phyloP scores from a whole-genome alignment of 2,329 filamentous ascomycete species.

The Cadophora gregata region DNA sequence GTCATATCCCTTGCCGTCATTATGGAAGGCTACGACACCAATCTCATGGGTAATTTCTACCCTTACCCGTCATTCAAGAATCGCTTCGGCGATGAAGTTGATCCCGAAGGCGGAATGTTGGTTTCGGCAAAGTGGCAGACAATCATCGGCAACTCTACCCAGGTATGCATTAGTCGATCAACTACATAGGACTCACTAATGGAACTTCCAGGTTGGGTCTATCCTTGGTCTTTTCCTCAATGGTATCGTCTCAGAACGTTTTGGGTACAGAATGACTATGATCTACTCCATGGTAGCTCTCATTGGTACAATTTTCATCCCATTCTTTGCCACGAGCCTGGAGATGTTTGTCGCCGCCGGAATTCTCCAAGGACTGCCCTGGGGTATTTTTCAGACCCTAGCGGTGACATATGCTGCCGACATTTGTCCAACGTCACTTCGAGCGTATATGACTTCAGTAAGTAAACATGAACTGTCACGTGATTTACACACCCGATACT shows the following conservation, averaged over 20 bases:
- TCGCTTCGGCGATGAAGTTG: constrained; percentile 12
- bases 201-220: background rate
- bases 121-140: constrained; percentile 15
- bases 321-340: constrained; percentile 3
- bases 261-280: constrained; percentile 16
- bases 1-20: constrained; percentile 84
- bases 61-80: constrained; percentile 16
- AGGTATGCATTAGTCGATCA: background rate
- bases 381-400: constrained; percentile 1
- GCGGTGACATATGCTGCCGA: constrained; percentile 7
- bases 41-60: constrained; percentile 18
- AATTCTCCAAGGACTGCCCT: background rate
- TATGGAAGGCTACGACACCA: constrained; percentile 67
- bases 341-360: constrained; percentile 4
- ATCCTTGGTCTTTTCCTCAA: constrained; percentile 17
- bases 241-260: constrained; percentile 7
- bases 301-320: constrained; percentile 6
- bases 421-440: constrained; percentile 5
- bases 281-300: constrained; percentile 13
- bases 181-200: background rate
- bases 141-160: constrained; percentile 7
- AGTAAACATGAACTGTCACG: too few species aligned
- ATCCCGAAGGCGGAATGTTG: background rate
- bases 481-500: background rate
- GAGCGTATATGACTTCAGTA: constrained; percentile 11